Evolutionary conservation across 176 grass and related monocot genomes (phyloP).

Genomic region (Paspalum notatum): DNA sequence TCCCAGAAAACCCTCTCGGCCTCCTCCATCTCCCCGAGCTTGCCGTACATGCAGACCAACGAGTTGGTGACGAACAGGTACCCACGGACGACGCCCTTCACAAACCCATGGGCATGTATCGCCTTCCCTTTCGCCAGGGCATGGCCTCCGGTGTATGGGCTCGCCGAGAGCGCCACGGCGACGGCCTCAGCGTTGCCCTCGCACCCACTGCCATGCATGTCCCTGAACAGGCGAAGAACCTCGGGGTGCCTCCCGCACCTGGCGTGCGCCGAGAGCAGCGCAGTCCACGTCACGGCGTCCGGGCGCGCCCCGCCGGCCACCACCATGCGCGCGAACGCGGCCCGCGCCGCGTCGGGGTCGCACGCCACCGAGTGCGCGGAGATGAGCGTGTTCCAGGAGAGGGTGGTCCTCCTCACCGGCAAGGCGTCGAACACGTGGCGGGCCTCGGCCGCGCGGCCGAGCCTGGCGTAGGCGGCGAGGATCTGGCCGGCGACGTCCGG

Average conservation of each 20-base stretch:
- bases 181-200: slow-evolving; percentile 54
- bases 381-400: slow-evolving; percentile 69
- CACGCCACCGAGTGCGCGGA: slow-evolving; percentile 52
- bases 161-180: slow-evolving; percentile 53
- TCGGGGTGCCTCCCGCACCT: slow-evolving; percentile 47
- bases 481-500: slow-evolving; percentile 55
- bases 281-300: slow-evolving; percentile 60
- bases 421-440: slow-evolving; percentile 60
- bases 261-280: slow-evolving; percentile 54
- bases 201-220: slow-evolving; percentile 43
- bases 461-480: slow-evolving; percentile 47
- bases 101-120: slow-evolving; percentile 50
- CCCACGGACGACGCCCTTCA: slow-evolving; percentile 36
- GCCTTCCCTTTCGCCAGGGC: slow-evolving; percentile 48
- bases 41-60: slow-evolving; percentile 72
- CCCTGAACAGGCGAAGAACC: slow-evolving; percentile 44
- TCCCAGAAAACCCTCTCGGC: slow-evolving; percentile 38
- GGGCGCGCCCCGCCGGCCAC: background rate
- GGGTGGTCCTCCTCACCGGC: slow-evolving; percentile 39
- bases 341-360: slow-evolving; percentile 27
- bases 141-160: slow-evolving; percentile 35
- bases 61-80: slow-evolving; percentile 65
- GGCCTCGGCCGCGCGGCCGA: slow-evolving; percentile 30
- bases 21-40: slow-evolving; percentile 47
- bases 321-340: slow-evolving; percentile 44